phyloP scores from a whole-genome alignment of 1,284 basidiomycete species.

The Trametes hirsuta region DNA sequence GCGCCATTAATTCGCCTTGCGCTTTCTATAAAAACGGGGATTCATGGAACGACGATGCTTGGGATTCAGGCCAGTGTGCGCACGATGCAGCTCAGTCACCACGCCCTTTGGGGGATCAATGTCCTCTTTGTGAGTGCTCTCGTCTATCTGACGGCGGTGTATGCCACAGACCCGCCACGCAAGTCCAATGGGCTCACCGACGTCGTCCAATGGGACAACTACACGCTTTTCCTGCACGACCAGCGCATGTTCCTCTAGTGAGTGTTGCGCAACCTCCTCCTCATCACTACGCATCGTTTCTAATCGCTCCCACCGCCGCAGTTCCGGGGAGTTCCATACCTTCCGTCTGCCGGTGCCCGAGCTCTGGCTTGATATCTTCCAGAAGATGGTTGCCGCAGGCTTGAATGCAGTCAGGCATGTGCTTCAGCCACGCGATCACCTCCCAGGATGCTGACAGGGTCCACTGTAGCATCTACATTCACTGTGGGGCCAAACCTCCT shows the following conservation, averaged over 20 bases:
- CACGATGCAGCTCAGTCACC: neutral
- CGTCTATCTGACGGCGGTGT: neutral
- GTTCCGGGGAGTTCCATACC: conserved; percentile 81
- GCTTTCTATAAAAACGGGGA: too few relatives aligned
- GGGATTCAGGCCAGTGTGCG: neutral
- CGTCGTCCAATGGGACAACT: conserved; percentile 38
- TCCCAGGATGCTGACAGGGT: neutral
- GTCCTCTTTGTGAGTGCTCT: neutral
- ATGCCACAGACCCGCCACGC: conserved; percentile 29
- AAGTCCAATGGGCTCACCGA: conserved; percentile 34
- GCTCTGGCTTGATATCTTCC: conserved; percentile 81
- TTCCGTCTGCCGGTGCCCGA: conserved; percentile 81
- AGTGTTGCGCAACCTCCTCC: conserved; percentile 23
- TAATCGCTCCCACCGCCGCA: conserved; percentile 20
- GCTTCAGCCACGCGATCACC: neutral
- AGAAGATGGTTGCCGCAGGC: conserved; percentile 83
- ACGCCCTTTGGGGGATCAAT: neutral
- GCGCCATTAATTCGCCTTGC: neutral
- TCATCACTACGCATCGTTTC: neutral
- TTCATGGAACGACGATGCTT: neutral
- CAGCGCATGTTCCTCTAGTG: conserved; percentile 52
- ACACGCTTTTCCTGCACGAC: conserved; percentile 34
- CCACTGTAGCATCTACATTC: conserved; percentile 61
- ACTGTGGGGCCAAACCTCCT: conserved; percentile 42
- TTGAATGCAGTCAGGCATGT: conserved; percentile 61